Percentiles rank a stretch among this genome's conserved stretches.
phyloP scores from a whole-genome alignment of 2,329 filamentous ascomycete genomes.

The Zymoseptoria ardabiliae region DNA sequence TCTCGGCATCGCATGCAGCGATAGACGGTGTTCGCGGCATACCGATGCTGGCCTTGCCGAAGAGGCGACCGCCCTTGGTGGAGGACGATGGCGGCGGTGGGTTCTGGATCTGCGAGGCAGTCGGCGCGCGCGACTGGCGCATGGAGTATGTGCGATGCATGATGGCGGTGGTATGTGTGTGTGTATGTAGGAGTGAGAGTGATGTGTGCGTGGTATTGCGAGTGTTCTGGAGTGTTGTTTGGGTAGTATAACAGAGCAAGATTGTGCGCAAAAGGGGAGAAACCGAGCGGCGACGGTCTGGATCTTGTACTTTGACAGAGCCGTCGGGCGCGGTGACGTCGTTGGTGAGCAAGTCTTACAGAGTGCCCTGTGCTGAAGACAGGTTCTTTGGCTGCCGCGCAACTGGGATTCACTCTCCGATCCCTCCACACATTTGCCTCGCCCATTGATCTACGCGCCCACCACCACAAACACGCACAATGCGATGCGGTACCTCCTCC shows the following conservation, averaged over 20 bases:
- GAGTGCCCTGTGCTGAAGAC: not conserved
- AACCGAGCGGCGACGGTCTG: not conserved
- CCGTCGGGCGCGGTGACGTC: not conserved
- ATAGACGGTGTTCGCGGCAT: conserved; percentile 32
- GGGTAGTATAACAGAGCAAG: not conserved
- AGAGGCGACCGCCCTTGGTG: conserved; percentile 85
- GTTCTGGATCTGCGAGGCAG: conserved; percentile 84
- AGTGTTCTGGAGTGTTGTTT: not conserved
- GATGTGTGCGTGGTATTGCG: not conserved
- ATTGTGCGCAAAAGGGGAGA: not conserved
- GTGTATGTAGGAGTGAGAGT: not conserved
- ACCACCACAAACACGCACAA: not conserved
- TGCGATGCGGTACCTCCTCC: not conserved
- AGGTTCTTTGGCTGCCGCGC: not conserved
- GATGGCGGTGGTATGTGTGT: conserved; percentile 14
- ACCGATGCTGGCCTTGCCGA: conserved; percentile 82
- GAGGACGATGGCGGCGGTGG: conserved; percentile 85
- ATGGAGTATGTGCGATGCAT: conserved; percentile 99
- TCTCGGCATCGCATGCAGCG: not conserved
- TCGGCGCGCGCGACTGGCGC: conserved; percentile 94
- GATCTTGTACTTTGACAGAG: not conserved
- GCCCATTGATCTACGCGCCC: not conserved
- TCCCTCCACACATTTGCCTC: not conserved
- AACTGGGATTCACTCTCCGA: not conserved
- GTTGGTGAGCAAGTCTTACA: not conserved